A percentile compares a stretch with the other conserved stretches of the same genome.
Conservation (phyloP, 345 rosid genomes). For the Ricinus communis region DNA sequence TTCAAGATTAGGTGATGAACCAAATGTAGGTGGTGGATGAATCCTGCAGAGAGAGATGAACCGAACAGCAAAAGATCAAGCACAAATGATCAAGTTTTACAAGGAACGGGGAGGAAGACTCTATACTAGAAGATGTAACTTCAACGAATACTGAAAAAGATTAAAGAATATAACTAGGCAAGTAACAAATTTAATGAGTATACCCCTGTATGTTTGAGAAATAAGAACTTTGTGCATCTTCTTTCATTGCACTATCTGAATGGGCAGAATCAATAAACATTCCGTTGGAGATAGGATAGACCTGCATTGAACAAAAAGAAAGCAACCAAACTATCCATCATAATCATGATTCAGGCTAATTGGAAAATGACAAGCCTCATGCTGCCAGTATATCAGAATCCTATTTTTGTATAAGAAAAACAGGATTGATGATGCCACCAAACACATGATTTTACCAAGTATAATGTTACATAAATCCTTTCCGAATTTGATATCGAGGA, state of each 20-base stretch:
- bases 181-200: slow-evolving; percentile 10
- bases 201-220: slow-evolving; percentile 55
- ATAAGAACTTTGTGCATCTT: slow-evolving; percentile 78
- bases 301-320: slow-evolving; percentile 38
- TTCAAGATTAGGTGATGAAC: slow-evolving; percentile 80
- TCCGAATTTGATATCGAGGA: neutral
- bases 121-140: neutral
- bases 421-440: neutral
- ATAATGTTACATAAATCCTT: neutral
- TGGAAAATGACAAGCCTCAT: neutral
- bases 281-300: slow-evolving; percentile 52
- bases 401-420: neutral
- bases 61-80: slow-evolving; percentile 18
- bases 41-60: slow-evolving; percentile 39
- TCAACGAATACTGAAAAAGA: slow-evolving; percentile 5
- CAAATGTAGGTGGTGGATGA: slow-evolving; percentile 95
- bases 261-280: slow-evolving; percentile 41
- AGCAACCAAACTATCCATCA: neutral
- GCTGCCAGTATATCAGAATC: neutral
- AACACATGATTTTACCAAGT: neutral
- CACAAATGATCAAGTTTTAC: neutral
- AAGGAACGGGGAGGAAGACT: neutral
- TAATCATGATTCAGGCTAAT: neutral
- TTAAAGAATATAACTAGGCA: neutral
- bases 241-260: slow-evolving; percentile 58